A percentile compares a stretch with the other conserved stretches of the same genome.
phyloP scores from a whole-genome alignment of 805 yeast species.

The Candida ulmi region DNA sequence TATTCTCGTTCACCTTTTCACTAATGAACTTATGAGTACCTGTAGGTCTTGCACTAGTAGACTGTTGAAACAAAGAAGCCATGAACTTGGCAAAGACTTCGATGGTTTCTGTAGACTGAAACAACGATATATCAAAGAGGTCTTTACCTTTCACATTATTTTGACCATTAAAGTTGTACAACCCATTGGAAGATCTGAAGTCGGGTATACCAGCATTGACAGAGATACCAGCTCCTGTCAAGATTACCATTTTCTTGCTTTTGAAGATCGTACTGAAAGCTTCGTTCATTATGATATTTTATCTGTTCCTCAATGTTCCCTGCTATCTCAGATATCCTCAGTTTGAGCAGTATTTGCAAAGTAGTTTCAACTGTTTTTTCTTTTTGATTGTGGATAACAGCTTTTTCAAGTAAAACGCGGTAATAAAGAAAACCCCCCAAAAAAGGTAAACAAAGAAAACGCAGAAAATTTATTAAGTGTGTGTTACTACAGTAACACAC shows the following conservation, averaged over 20 bases:
- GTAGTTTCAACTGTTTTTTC: too few species aligned
- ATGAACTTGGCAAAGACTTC: conserved; percentile 82
- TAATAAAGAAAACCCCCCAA: too few species aligned
- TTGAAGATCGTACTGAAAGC: conserved; percentile 22
- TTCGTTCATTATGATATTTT: neutral
- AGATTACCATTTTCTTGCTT: conserved; percentile 48
- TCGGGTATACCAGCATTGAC: conserved; percentile 98
- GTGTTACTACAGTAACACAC: neutral
- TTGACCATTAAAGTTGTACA: conserved; percentile 48
- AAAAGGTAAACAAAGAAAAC: too few species aligned
- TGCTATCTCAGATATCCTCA: too few species aligned
- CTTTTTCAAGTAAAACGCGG: too few species aligned
- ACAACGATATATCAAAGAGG: conserved; percentile 80
- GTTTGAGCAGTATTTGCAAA: too few species aligned
- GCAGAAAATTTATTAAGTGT: too few species aligned
- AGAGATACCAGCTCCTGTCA: conserved; percentile 96
- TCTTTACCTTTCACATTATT: conserved; percentile 77
- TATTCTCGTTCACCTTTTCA: conserved; percentile 39
- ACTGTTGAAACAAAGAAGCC: conserved; percentile 67
- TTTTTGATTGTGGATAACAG: too few species aligned
- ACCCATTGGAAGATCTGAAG: conserved; percentile 78
- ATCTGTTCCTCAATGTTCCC: too few species aligned
- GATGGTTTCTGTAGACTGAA: conserved; percentile 61
- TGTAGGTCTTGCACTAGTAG: conserved; percentile 70
- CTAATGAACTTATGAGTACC: conserved; percentile 72